These are phyloP conservation scores for Mimosa bimucronata DNA, from an alignment of 306 rosid genomes.

Conservation along the genomic window DNA sequence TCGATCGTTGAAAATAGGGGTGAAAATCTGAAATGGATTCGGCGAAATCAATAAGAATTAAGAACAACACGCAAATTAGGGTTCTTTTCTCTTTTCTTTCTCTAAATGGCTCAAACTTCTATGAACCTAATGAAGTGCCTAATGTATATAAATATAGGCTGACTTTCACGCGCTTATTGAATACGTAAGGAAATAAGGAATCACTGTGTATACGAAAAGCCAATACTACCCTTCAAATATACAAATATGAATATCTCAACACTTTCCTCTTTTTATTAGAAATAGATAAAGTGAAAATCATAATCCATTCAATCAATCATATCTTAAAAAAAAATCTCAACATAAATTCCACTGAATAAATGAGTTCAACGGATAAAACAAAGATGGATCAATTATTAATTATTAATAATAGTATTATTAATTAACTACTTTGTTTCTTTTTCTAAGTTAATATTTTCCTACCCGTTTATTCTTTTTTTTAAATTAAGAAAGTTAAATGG, in stretches of 20 bases:
- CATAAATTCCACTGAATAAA: neutral
- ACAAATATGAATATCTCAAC: neutral
- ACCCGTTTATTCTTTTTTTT: no score
- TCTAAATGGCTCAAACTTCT: neutral
- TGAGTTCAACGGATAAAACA: neutral
- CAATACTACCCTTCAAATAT: conserved; percentile 19
- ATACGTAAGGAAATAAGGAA: neutral
- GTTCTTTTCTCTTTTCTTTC: conserved; percentile 10
- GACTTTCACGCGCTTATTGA: conserved; percentile 28
- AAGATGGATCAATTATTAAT: neutral
- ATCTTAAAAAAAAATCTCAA: neutral
- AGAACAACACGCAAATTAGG: conserved; percentile 39
- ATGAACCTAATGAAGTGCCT: neutral
- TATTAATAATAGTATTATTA: no score
- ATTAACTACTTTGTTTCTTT: no score
- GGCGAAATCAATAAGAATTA: neutral
- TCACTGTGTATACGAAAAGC: neutral
- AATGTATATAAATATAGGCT: conserved; percentile 1
- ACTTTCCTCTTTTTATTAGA: neutral
- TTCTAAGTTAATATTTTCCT: neutral
- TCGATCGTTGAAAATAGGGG: conserved; percentile 13
- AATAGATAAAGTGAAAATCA: neutral
- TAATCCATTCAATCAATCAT: neutral
- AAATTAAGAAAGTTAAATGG: no score
- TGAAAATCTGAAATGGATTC: neutral